These are phyloP conservation scores for Xylaria castorea DNA, from an alignment of 495 filamentous ascomycete species.

Conservation along the genomic window DNA sequence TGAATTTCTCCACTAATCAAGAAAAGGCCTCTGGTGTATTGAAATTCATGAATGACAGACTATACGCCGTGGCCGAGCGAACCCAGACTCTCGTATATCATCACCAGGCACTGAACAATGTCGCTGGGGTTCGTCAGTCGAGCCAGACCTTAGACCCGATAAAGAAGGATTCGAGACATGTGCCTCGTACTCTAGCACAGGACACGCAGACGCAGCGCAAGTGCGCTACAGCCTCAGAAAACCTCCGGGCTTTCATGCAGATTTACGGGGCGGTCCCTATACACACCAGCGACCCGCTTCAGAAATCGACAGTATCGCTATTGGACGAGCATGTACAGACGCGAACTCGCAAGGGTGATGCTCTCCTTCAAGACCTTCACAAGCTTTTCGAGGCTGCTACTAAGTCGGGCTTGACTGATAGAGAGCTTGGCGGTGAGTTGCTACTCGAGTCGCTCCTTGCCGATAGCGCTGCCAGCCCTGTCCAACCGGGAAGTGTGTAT, in stretches of 20 bases:
- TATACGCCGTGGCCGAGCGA: constrained; percentile 31
- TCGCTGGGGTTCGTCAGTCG: neutral
- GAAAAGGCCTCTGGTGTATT: constrained; percentile 34
- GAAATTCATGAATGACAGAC: constrained; percentile 39
- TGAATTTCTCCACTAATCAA: constrained; percentile 11
- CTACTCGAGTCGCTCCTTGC: constrained; percentile 37
- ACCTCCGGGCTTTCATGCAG: constrained; percentile 34
- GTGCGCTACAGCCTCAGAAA: constrained; percentile 21
- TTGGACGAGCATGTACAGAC: constrained; percentile 35
- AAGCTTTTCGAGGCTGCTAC: constrained; percentile 32
- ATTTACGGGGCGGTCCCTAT: constrained; percentile 36
- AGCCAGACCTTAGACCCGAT: neutral
- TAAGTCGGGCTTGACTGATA: constrained; percentile 34
- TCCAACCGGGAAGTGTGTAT: constrained; percentile 32
- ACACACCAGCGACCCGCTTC: constrained; percentile 13
- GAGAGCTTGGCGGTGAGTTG: constrained; percentile 34
- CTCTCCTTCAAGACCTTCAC: constrained; percentile 36
- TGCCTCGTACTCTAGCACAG: neutral
- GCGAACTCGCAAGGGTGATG: constrained; percentile 35
- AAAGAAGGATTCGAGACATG: neutral
- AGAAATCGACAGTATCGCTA: constrained; percentile 17
- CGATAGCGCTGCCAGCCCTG: constrained; percentile 29
- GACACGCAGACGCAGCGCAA: neutral
- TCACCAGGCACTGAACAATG: constrained; percentile 32
- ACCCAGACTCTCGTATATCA: constrained; percentile 35